Evolutionary conservation across 2,329 filamentous ascomycete species (phyloP).

Genomic region (Exophiala spinifera): DNA sequence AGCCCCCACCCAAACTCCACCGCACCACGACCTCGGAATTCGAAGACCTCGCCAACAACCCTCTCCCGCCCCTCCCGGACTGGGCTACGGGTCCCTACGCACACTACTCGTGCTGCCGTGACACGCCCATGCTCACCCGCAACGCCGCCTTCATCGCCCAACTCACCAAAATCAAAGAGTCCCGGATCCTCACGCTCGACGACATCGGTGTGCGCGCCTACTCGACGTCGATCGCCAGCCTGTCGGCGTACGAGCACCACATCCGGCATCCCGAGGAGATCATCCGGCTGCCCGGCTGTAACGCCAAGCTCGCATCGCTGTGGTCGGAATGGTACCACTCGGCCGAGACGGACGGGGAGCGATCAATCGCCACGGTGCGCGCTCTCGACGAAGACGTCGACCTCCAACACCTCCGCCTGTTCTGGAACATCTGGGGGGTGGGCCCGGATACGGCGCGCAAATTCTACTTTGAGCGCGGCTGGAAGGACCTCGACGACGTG

Average conservation of each 20-base stretch:
- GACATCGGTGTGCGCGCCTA: slow-evolving; percentile 81
- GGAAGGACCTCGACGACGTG: slow-evolving; percentile 81
- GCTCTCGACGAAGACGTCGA: slow-evolving; percentile 63
- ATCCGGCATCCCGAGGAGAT: slow-evolving; percentile 48
- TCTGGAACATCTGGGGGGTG: slow-evolving; percentile 91
- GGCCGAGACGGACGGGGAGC: slow-evolving; percentile 40
- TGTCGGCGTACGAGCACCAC: slow-evolving; percentile 73
- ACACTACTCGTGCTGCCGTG: slow-evolving; percentile 76
- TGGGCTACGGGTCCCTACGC: slow-evolving; percentile 61
- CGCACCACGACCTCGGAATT: slow-evolving; percentile 76
- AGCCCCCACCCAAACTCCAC: slow-evolving; percentile 49
- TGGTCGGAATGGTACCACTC: slow-evolving; percentile 70
- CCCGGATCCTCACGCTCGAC: slow-evolving; percentile 69
- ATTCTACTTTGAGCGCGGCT: slow-evolving; percentile 73
- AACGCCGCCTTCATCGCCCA: slow-evolving; percentile 73
- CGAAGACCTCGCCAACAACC: slow-evolving; percentile 43
- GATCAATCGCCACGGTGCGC: slow-evolving; percentile 60
- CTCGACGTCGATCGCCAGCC: slow-evolving; percentile 75
- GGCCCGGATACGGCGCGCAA: slow-evolving; percentile 75
- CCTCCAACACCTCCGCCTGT: slow-evolving; percentile 63
- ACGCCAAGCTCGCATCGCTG: slow-evolving; percentile 71
- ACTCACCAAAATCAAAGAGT: slow-evolving; percentile 69
- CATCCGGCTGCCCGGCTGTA: slow-evolving; percentile 69
- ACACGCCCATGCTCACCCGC: slow-evolving; percentile 65
- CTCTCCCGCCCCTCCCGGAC: slow-evolving; percentile 64